These are phyloP conservation scores for Piper longum DNA, from an alignment of 164 flowering plant genomes.

Conservation along the genomic window DNA sequence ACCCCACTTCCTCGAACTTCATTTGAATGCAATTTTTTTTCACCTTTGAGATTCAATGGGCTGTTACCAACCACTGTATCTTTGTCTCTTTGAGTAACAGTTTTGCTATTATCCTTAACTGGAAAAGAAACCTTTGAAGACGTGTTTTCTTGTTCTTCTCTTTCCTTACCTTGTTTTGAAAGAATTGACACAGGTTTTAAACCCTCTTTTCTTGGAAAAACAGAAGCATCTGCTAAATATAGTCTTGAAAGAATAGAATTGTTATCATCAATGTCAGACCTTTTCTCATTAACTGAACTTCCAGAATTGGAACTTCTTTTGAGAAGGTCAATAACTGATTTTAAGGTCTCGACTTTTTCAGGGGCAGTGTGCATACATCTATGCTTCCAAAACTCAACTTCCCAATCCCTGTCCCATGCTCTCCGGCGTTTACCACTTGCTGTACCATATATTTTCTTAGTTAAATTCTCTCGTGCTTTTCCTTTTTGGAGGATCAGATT, in stretches of 20 bases:
- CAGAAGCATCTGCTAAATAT: constrained; percentile 88
- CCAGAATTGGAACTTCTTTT: constrained; percentile 13
- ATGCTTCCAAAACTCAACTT: constrained; percentile 93
- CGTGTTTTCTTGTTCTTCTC: neutral
- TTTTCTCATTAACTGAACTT: constrained; percentile 20
- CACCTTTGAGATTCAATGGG: neutral
- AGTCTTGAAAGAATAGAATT: constrained; percentile 73
- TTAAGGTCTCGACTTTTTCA: constrained; percentile 72
- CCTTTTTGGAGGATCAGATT: constrained; percentile 68
- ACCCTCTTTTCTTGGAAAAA: constrained; percentile 73
- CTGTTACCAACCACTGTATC: neutral
- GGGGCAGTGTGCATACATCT: constrained; percentile 51
- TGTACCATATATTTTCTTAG: constrained; percentile 72
- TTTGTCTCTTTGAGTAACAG: neutral
- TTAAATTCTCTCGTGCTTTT: constrained; percentile 74
- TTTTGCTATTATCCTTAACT: neutral
- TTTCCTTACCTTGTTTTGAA: constrained; percentile 6
- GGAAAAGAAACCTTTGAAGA: constrained; percentile 6
- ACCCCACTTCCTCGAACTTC: neutral
- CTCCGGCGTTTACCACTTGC: constrained; percentile 60
- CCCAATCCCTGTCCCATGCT: constrained; percentile 91
- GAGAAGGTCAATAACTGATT: constrained; percentile 72
- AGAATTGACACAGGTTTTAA: constrained; percentile 56
- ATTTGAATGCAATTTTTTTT: neutral
- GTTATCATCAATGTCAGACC: constrained; percentile 16